Evolutionary conservation across 192 early-diverging fungal species (phyloP).

Genomic region (Backusella tuberculispora): DNA sequence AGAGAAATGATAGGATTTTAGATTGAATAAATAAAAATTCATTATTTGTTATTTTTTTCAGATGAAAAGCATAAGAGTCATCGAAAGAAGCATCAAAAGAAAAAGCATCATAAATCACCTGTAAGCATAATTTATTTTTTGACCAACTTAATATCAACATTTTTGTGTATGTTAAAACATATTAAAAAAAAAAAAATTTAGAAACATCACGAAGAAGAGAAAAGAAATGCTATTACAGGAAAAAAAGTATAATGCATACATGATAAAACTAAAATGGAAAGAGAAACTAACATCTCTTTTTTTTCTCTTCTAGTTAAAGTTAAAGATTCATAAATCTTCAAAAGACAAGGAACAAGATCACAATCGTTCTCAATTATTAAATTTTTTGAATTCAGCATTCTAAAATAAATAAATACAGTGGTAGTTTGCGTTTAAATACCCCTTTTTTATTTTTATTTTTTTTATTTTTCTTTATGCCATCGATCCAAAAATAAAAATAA

Average conservation of each 20-base stretch:
- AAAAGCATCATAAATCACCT: neutral
- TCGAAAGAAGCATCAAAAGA: constrained; percentile 4
- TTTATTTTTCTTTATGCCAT: too few relatives aligned
- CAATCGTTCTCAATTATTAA: constrained; percentile 35
- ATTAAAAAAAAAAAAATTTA: neutral
- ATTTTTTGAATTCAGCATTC: constrained; percentile 41
- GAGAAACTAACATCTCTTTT: neutral
- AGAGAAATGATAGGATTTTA: neutral
- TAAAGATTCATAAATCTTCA: constrained; percentile 40
- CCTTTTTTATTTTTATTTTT: too few relatives aligned
- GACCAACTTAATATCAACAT: too few relatives aligned
- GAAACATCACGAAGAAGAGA: constrained; percentile 17
- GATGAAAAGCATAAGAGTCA: neutral
- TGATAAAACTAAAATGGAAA: too few relatives aligned
- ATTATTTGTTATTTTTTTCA: neutral
- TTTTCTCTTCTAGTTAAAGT: constrained; percentile 25
- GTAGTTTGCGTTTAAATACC: too few relatives aligned
- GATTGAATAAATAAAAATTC: neutral
- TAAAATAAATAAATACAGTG: neutral
- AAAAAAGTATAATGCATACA: constrained; percentile 30
- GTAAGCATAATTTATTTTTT: neutral
- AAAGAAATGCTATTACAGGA: constrained; percentile 38
- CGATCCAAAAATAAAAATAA: too few relatives aligned
- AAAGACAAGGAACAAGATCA: constrained; percentile 38
- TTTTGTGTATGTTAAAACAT: too few relatives aligned